Percentiles rank a stretch among this genome's conserved stretches.
phyloP scores from a whole-genome alignment of 2,329 filamentous ascomycete species.

The Monosporascus cannonballus region DNA sequence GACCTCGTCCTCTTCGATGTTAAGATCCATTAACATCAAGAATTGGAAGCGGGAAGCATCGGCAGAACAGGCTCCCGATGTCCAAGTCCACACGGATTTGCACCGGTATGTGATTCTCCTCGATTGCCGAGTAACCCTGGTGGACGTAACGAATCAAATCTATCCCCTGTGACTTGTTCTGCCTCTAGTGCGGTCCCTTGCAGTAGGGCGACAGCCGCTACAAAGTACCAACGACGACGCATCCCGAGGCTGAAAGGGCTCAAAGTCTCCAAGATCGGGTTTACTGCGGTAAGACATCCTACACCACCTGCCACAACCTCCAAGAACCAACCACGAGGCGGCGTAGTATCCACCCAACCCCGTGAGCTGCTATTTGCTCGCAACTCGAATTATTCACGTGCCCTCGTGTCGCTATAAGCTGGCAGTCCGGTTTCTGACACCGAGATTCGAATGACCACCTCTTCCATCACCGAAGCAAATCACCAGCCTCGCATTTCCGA shows the following conservation, averaged over 20 bases:
- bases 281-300: background rate
- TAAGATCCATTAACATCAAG: no score
- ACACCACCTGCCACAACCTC: background rate
- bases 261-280: background rate
- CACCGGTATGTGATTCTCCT: no score
- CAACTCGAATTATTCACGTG: background rate
- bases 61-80: no score
- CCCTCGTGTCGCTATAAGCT: background rate
- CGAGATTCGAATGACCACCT: background rate
- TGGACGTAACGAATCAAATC: no score
- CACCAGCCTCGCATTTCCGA: slow-evolving; percentile 4
- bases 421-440: background rate
- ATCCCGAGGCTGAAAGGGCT: background rate
- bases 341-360: background rate
- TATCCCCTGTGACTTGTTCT: no score
- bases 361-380: background rate
- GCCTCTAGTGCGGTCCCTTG: background rate
- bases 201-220: background rate
- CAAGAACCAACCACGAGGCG: background rate
- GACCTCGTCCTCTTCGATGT: no score
- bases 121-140: no score
- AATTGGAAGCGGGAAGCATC: no score
- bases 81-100: no score
- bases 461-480: background rate
- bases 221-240: background rate